These are phyloP conservation scores for Coniochaeta ligniaria DNA, from an alignment of 2,329 filamentous ascomycete genomes.

Conservation along the genomic window DNA sequence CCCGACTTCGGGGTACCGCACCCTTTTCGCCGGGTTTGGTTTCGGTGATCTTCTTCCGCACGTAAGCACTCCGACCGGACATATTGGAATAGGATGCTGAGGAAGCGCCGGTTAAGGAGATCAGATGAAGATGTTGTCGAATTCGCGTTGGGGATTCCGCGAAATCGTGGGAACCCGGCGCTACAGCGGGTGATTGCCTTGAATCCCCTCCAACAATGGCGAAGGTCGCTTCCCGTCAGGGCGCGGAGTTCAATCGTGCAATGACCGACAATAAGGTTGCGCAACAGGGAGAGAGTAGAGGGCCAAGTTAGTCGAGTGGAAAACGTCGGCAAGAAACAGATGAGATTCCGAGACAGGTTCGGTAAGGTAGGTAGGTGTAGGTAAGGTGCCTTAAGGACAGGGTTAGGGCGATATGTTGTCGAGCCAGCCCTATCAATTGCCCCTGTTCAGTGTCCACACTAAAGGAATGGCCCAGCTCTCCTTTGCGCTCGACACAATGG, in stretches of 20 bases:
- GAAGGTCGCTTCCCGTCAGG: background rate
- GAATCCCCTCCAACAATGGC: background rate
- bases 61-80: slow-evolving; percentile 52
- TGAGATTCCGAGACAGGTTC: background rate
- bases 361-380: too few relatives aligned
- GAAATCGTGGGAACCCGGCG: background rate
- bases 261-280: too few relatives aligned
- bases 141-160: background rate
- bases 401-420: background rate
- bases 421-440: background rate
- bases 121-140: background rate
- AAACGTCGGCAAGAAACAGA: background rate
- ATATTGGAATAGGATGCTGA: slow-evolving; percentile 24
- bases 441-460: background rate
- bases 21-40: slow-evolving; percentile 27
- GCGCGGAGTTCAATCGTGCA: too few relatives aligned
- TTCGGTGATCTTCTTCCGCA: slow-evolving; percentile 51
- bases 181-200: background rate
- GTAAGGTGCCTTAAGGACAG: too few relatives aligned
- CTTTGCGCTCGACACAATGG: background rate
- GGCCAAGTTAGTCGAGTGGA: background rate
- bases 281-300: background rate
- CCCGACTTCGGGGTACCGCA: slow-evolving; percentile 18
- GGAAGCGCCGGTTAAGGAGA: background rate
- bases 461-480: background rate